A percentile compares a stretch with the other conserved stretches of the same genome.
phyloP scores from a whole-genome alignment of 2,329 filamentous ascomycete species.

The Colletotrichum sublineola region DNA sequence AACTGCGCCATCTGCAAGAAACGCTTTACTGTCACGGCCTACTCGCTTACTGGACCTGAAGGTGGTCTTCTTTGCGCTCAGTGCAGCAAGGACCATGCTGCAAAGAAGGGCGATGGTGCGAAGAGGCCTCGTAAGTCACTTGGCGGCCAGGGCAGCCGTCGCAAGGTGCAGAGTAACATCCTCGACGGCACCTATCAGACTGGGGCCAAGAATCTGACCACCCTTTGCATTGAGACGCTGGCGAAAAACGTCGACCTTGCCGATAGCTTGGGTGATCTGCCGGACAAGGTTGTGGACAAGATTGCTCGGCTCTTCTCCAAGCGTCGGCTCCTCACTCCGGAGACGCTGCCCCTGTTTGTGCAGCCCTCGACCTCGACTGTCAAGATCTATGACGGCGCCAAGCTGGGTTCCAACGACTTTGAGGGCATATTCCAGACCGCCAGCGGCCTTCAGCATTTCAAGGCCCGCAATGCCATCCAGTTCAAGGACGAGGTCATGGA shows the following conservation, averaged over 20 bases:
- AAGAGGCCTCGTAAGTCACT: slow-evolving; percentile 52
- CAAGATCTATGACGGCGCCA: slow-evolving; percentile 70
- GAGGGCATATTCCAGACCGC: slow-evolving; percentile 83
- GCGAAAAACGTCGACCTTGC: slow-evolving; percentile 74
- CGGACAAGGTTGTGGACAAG: slow-evolving; percentile 67
- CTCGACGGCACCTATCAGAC: slow-evolving; percentile 79
- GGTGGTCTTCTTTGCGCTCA: slow-evolving; percentile 87
- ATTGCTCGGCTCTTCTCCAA: slow-evolving; percentile 73
- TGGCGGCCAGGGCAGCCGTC: slow-evolving; percentile 71
- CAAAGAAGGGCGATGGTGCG: slow-evolving; percentile 57
- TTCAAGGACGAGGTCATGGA: slow-evolving; percentile 88
- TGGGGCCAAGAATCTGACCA: slow-evolving; percentile 77
- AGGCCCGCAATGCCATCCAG: slow-evolving; percentile 88
- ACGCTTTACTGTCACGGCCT: slow-evolving; percentile 92
- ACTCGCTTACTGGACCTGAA: slow-evolving; percentile 84
- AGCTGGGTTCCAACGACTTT: slow-evolving; percentile 81
- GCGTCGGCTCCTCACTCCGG: slow-evolving; percentile 66
- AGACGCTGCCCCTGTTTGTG: slow-evolving; percentile 69
- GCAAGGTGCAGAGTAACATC: slow-evolving; percentile 85
- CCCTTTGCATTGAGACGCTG: slow-evolving; percentile 72
- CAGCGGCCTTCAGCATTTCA: slow-evolving; percentile 76
- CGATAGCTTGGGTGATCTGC: slow-evolving; percentile 72
- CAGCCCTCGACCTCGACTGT: slow-evolving; percentile 65
- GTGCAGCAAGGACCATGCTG: slow-evolving; percentile 75
- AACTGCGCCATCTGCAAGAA: slow-evolving; percentile 90